These are phyloP conservation scores for Fusarium sarcochroum DNA, from an alignment of 2,329 filamentous ascomycete genomes.

Conservation along the genomic window DNA sequence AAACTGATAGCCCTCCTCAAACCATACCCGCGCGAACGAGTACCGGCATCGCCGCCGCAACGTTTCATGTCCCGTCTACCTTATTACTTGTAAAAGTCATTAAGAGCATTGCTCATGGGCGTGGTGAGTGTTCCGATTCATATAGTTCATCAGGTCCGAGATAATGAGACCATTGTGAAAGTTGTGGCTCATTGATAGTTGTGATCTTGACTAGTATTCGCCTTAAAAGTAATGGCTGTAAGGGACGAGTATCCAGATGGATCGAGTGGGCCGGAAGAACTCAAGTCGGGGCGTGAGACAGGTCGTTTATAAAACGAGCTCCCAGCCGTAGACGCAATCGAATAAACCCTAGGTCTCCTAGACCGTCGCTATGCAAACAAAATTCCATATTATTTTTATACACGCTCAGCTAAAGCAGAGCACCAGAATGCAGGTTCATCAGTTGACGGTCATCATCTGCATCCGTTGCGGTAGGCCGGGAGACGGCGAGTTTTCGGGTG, in stretches of 20 bases:
- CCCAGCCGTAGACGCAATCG: slow-evolving; percentile 31
- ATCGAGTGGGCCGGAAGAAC: slow-evolving; percentile 18
- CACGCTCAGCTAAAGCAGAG: slow-evolving; percentile 46
- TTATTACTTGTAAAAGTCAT: slow-evolving; percentile 49
- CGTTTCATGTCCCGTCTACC: slow-evolving; percentile 48
- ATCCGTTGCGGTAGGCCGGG: slow-evolving; percentile 66
- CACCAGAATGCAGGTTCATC: slow-evolving; percentile 43
- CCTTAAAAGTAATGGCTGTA: slow-evolving; percentile 10
- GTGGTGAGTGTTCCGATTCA: slow-evolving; percentile 26
- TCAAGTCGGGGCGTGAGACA: slow-evolving; percentile 18
- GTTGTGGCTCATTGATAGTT: slow-evolving; percentile 6
- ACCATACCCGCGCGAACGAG: slow-evolving; percentile 46
- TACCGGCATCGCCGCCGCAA: slow-evolving; percentile 42
- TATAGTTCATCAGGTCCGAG: slow-evolving; percentile 18
- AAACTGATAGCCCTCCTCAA: slow-evolving; percentile 39
- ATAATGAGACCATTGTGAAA: slow-evolving; percentile 9
- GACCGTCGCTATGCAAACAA: slow-evolving; percentile 58
- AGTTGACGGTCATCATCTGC: slow-evolving; percentile 76
- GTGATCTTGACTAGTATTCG: slow-evolving; percentile 6
- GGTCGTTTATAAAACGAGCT: slow-evolving; percentile 23
- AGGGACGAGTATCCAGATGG: slow-evolving; percentile 22
- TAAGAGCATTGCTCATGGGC: slow-evolving; percentile 44
- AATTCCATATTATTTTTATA: slow-evolving; percentile 51
- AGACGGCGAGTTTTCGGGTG: slow-evolving; percentile 67
- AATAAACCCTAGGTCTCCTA: slow-evolving; percentile 39